Base-by-base conservation (phyloP, 768 basidiomycete genomes). In the Rhizopogon salebrosus region DNA sequence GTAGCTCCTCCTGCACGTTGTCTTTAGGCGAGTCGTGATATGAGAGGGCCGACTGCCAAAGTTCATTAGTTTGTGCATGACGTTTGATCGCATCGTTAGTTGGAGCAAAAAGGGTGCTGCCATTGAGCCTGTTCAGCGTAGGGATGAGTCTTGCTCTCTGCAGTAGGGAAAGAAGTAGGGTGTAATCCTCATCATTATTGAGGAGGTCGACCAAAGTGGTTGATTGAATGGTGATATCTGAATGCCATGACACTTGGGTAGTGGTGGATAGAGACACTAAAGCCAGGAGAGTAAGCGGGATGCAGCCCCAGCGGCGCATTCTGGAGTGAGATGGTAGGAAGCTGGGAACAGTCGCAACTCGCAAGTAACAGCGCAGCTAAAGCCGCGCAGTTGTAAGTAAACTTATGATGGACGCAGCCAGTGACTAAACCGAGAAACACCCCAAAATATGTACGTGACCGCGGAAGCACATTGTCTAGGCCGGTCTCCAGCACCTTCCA, bases 131-230 rank as follows among this genome's bases (percentile, higher is more conserved):
- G 68, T 95, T 97, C 57, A 99, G 78, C 6, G 91, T 92, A 2
- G 97, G 97, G 50, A 99, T 84, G 57, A 98, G 85, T 54, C 85
- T 84, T 3, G 95, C 80, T 13, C 82, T 80, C 67, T 95, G 93
- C 10, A 98, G 77, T 13, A 98, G 80, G 20, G 64, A 64, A 16
- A 98, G 71, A 16, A 97, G 75, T 26, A 83, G 84, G 1, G 83
- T 73, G 63, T 92, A 95, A 69, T 95, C 86, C 2, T 82, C 72
- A 62, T 95, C 91, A 0, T 71, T 70, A 36, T 73, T 79, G 57
- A 99, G 86, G 43, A 80, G 78, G 60, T 95, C 92, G 62, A 95
- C 79, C 53, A 98, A 74, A 36, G 88, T 93, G 8, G 62, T 73
- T 1, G 84, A 76, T 54, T 65, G 51, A 1, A 54, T 41, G 0